Conservation (phyloP, 345 rosid species). For the Pugionium dolabratum region DNA sequence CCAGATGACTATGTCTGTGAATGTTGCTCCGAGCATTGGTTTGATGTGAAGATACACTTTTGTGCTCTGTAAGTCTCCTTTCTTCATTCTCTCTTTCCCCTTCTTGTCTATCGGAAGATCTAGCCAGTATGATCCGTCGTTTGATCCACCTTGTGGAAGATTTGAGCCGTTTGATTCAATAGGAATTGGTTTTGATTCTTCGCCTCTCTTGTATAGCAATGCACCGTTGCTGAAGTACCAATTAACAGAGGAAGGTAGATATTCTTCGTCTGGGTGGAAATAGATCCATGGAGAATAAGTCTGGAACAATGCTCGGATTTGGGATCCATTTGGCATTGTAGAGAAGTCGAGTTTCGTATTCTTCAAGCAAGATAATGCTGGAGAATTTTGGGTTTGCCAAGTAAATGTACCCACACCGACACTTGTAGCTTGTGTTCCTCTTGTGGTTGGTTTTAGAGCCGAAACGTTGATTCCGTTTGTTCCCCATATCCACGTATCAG, state of each 20-base stretch:
- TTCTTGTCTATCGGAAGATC: slow-evolving; percentile 63
- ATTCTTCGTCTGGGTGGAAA: slow-evolving; percentile 75
- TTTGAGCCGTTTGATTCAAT: slow-evolving; percentile 61
- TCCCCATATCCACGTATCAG: slow-evolving; percentile 63
- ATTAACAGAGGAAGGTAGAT: slow-evolving; percentile 68
- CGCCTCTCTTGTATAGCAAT: slow-evolving; percentile 59
- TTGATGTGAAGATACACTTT: slow-evolving; percentile 68
- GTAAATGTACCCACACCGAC: slow-evolving; percentile 64
- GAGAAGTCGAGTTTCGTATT: slow-evolving; percentile 49
- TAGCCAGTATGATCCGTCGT: slow-evolving; percentile 75
- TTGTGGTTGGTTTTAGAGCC: slow-evolving; percentile 46
- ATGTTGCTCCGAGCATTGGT: slow-evolving; percentile 80
- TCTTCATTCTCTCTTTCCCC: slow-evolving; percentile 57
- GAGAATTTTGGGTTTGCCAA: slow-evolving; percentile 39
- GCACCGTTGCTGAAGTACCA: slow-evolving; percentile 83
- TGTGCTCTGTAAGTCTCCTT: slow-evolving; percentile 56
- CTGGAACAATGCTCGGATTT: slow-evolving; percentile 50
- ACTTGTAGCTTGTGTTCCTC: slow-evolving; percentile 56
- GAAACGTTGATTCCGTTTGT: slow-evolving; percentile 48
- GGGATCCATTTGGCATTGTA: slow-evolving; percentile 60
- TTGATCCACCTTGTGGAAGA: slow-evolving; percentile 85
- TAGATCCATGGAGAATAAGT: slow-evolving; percentile 64
- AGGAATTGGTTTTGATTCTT: slow-evolving; percentile 58
- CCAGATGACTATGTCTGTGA: slow-evolving; percentile 74
- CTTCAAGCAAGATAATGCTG: slow-evolving; percentile 60